Evolutionary conservation across 495 filamentous ascomycete genomes (phyloP), one percentile per base, ranked within the genome.

Genomic region (Hypoxylon fragiforme): DNA sequence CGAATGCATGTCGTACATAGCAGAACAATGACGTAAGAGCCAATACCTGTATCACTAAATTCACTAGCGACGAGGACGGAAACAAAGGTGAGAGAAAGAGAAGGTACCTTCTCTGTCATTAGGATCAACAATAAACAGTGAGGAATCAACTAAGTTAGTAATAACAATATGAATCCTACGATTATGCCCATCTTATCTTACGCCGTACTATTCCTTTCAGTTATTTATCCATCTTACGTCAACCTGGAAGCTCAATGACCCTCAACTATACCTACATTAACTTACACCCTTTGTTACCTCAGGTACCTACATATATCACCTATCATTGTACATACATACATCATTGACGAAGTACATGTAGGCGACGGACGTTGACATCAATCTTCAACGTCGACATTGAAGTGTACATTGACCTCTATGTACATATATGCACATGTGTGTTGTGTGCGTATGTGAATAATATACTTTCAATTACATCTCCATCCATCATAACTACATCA

Each of bases 11-110:
- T n/a, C n/a, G n/a, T n/a, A n/a, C n/a, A n/a, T n/a, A n/a, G 56
- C 54, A 49, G 44, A 26, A 54, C 50, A 60, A 60, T 60, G 57
- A 60, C 57, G 57, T 60, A 60, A 46, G 44, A 32, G 3, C n/a
- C 5, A 47, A 42, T 30, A 28, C 24, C 9, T 9, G 24, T 28
- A 28, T 28, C 24, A 28, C 24, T 28, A 28, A 4, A 4, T 28
- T 4, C n/a, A n/a, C n/a, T n/a, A n/a, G n/a, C n/a, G n/a, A n/a
- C n/a, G n/a, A n/a, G n/a, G n/a, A n/a, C n/a, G n/a, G n/a, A n/a
- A n/a, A n/a, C 43, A 21, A 48, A 39, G 22, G 19, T 36, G 51
- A 60, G 22, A 54, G n/a, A n/a, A n/a, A n/a, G n/a, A n/a, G n/a
- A n/a, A n/a, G n/a, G n/a, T n/a, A n/a, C n/a, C n/a, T n/a, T n/a